Conservation (phyloP, 2,329 filamentous ascomycete species). For the Aspergillus sojae region DNA sequence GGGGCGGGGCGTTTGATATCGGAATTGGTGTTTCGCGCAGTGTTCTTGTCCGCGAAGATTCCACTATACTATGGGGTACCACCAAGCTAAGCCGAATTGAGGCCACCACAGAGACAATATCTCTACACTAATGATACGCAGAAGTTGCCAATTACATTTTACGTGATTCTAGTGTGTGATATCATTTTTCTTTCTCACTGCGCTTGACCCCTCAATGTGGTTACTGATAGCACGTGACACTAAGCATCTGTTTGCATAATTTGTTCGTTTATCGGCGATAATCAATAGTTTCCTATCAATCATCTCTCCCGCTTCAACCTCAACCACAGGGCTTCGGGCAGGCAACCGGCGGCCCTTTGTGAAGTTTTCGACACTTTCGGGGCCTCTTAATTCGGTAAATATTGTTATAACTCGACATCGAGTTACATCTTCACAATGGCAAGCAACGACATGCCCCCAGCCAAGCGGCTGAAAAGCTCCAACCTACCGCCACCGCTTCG, state of each 20-base stretch:
- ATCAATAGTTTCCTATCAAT: conserved; percentile 1
- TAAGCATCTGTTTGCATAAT: conserved; percentile 32
- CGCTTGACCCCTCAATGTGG: neutral
- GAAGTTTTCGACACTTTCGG: neutral
- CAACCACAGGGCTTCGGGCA: conserved; percentile 9
- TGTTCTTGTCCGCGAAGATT: conserved; percentile 1
- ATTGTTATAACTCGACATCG: neutral
- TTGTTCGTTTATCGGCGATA: conserved; percentile 23
- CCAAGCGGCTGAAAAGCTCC: conserved; percentile 43
- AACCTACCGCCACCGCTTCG: conserved; percentile 39
- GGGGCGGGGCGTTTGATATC: conserved; percentile 36
- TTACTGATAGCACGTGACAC: conserved; percentile 25
- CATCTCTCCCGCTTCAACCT: conserved; percentile 5
- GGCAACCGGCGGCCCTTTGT: conserved; percentile 7
- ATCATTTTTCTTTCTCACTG: neutral
- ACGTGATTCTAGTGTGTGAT: neutral
- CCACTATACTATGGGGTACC: neutral
- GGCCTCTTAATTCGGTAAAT: neutral
- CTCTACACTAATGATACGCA: neutral
- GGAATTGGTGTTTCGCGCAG: conserved; percentile 10
- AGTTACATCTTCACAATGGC: conserved; percentile 30
- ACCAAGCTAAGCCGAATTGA: neutral
- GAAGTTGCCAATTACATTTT: neutral
- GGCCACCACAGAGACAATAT: neutral
- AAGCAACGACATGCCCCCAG: conserved; percentile 39